Evolutionary conservation across 1,284 basidiomycete genomes (phyloP), one percentile per base, ranked within the genome.

Genomic region (Apiotrichum gamsii): DNA sequence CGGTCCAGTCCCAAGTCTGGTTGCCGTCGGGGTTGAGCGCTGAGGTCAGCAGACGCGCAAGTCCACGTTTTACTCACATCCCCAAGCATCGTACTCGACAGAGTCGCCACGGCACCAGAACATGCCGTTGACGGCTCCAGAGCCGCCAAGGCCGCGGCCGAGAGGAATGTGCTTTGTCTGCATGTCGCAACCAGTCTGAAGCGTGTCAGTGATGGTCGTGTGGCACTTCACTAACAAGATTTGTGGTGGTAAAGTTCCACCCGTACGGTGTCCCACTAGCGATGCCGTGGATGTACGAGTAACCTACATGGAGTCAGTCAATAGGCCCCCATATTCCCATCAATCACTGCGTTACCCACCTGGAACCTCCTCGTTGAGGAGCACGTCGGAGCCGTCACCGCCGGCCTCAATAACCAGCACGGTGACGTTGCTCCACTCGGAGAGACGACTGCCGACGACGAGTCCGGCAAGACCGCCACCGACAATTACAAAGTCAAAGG

Each of bases 341-440:
- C 19, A 13, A 5, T 36, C 35, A 20, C 19, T 11, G 55, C 78
- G 72, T 13, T n/a, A n/a, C n/a, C n/a, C n/a, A 65, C 68, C 70
- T n/a, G 70, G 67, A 39, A 76, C 72, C 57, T 78, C 72, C 37
- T 72, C 67, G 56, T 66, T 37, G 21, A 65, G 57, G 23, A 53
- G 39, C 33, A 78, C 76, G 2, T 75, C 75, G 39, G 77, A 73
- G 1, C 82, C 83, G 31, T 80, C 76, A 33, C 77, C 76, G n/a
- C 84, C 84, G 5, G 84, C 83, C 64, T 87, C 84, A 45, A 86
- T 75, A 32, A 85, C 82, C 23, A 84, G 76, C 4, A 87, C 82
- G 1, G 81, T 82, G 14, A 74, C 75, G 56, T 78, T 79, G 0
- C 75, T 64, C 72, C 85, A 80, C 51, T 84, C 84, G 0, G 82